Evolutionary conservation across 2,329 filamentous ascomycete genomes (phyloP).

Genomic region (Phyllosticta ampelicida): DNA sequence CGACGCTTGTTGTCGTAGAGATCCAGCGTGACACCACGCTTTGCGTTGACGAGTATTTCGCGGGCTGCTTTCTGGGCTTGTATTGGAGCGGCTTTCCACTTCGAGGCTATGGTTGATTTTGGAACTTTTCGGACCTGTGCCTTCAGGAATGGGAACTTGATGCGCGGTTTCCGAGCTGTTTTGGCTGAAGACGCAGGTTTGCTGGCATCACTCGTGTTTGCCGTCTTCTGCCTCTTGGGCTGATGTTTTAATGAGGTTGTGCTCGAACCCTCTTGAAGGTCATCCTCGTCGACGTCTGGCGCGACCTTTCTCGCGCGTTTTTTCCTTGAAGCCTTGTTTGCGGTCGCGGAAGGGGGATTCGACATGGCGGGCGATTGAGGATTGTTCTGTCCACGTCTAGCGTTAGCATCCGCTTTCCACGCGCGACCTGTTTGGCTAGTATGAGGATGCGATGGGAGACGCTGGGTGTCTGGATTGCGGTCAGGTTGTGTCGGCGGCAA

Average conservation of each 20-base stretch:
- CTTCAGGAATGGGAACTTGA: slow-evolving; percentile 23
- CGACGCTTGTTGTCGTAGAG: slow-evolving; percentile 25
- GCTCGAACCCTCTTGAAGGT: background rate
- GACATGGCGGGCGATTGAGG: background rate
- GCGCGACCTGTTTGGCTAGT: background rate
- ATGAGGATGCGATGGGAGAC: background rate
- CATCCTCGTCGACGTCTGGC: background rate
- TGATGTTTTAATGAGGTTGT: background rate
- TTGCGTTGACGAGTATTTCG: slow-evolving; percentile 41
- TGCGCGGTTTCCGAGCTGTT: background rate
- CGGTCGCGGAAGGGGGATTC: background rate
- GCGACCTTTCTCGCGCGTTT: background rate
- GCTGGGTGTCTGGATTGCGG: background rate
- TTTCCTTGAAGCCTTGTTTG: background rate
- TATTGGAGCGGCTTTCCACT: slow-evolving; percentile 45
- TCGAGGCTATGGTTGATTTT: slow-evolving; percentile 24
- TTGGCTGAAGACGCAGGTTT: background rate
- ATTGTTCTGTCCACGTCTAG: background rate
- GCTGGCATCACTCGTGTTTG: background rate
- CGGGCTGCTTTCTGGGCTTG: slow-evolving; percentile 35
- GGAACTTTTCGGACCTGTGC: slow-evolving; percentile 25
- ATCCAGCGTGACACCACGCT: slow-evolving; percentile 26
- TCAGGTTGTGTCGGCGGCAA: background rate
- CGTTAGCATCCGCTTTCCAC: background rate
- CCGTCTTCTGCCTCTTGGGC: background rate